Conservation (phyloP, 2,329 filamentous ascomycete genomes). For the Plectosphaerella cucumerina region DNA sequence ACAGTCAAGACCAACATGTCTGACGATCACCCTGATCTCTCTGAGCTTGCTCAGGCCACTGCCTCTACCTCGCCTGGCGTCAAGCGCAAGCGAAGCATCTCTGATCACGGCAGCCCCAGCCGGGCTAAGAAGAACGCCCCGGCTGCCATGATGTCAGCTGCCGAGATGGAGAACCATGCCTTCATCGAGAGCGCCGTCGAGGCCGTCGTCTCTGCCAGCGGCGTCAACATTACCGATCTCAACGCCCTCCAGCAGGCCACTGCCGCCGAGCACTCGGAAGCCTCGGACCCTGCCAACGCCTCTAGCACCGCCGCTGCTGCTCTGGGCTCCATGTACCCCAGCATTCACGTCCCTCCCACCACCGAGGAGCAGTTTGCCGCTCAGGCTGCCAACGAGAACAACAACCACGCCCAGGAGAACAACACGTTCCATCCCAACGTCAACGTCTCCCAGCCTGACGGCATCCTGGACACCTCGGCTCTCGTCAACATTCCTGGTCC, state of each 20-base stretch:
- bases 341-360: slow-evolving; percentile 51
- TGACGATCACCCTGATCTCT: slow-evolving; percentile 47
- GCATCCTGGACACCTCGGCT: slow-evolving; percentile 14
- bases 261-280: slow-evolving; percentile 39
- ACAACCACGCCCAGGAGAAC: slow-evolving; percentile 26
- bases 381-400: slow-evolving; percentile 36
- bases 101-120: slow-evolving; percentile 43
- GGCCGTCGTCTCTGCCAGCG: slow-evolving; percentile 30
- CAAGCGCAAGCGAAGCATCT: slow-evolving; percentile 50
- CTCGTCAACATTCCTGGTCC: slow-evolving; percentile 4
- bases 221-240: slow-evolving; percentile 50
- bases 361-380: slow-evolving; percentile 58
- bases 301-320: slow-evolving; percentile 58
- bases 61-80: slow-evolving; percentile 36
- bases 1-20: slow-evolving; percentile 35
- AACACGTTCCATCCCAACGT: slow-evolving; percentile 22
- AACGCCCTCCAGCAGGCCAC: slow-evolving; percentile 53
- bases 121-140: slow-evolving; percentile 45
- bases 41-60: slow-evolving; percentile 21
- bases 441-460: slow-evolving; percentile 30
- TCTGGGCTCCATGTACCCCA: slow-evolving; percentile 54
- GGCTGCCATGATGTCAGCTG: slow-evolving; percentile 37
- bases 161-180: slow-evolving; percentile 39
- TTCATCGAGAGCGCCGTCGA: slow-evolving; percentile 54
- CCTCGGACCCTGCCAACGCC: slow-evolving; percentile 46